Percentiles rank a stretch among this genome's conserved stretches.
phyloP scores from a whole-genome alignment of 2,329 filamentous ascomycete species.

The Camptophora hylomeconis region DNA sequence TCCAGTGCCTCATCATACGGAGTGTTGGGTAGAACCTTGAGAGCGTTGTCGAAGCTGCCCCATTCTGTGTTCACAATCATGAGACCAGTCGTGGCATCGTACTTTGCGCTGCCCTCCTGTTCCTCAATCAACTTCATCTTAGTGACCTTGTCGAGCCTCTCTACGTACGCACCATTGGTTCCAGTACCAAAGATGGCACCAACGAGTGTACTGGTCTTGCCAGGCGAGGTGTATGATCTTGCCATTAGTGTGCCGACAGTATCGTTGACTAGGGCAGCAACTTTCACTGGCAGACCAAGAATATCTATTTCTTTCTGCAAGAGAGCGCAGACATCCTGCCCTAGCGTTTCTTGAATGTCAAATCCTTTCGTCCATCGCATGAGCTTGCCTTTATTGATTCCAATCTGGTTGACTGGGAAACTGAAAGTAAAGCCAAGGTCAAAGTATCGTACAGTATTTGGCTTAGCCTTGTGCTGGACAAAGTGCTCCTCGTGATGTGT shows the following conservation, averaged over 20 bases:
- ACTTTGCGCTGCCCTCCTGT: constrained; percentile 41
- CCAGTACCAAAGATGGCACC: constrained; percentile 96
- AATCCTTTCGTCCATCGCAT: constrained; percentile 99
- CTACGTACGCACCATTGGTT: constrained; percentile 93
- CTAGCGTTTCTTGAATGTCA: constrained; percentile 86
- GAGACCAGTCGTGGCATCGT: constrained; percentile 68
- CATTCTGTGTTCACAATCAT: constrained; percentile 99
- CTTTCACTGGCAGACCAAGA: constrained; percentile 74
- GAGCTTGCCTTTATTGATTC: constrained; percentile 87
- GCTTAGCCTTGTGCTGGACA: constrained; percentile 51
- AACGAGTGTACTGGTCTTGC: constrained; percentile 74
- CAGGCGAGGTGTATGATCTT: constrained; percentile 83
- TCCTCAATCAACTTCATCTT: constrained; percentile 52
- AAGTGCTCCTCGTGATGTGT: constrained; percentile 84
- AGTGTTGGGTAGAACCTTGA: constrained; percentile 77
- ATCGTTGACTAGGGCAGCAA: constrained; percentile 94
- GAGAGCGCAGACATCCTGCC: constrained; percentile 85
- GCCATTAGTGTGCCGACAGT: constrained; percentile 97
- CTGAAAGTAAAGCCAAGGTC: constrained; percentile 97
- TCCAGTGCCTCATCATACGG: constrained; percentile 72
- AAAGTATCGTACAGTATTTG: constrained; percentile 65
- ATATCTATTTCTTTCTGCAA: constrained; percentile 82
- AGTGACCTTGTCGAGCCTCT: constrained; percentile 74
- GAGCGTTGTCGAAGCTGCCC: constrained; percentile 93
- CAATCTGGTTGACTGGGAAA: constrained; percentile 86